Evolutionary conservation across 768 basidiomycete species (phyloP).

Genomic region (Tricholoma sp.): DNA sequence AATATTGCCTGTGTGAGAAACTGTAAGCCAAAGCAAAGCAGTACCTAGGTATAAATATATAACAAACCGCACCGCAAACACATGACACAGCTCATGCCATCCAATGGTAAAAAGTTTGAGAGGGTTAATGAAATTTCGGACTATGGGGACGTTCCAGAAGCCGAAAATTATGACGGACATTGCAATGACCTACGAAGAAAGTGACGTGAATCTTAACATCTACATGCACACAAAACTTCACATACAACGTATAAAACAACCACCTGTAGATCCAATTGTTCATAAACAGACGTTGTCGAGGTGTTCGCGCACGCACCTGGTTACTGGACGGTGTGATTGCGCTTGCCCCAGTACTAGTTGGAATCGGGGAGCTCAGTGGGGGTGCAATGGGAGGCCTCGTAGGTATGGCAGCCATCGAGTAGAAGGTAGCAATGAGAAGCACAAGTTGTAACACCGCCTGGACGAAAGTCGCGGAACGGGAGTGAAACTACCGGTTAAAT

Average conservation of each 20-base stretch:
- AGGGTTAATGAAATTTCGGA: constrained; percentile 74
- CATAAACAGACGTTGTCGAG: constrained; percentile 13
- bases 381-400: constrained; percentile 40
- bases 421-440: neutral
- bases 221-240: constrained; percentile 11
- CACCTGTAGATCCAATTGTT: constrained; percentile 39
- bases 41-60: neutral
- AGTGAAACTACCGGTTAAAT: neutral
- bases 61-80: constrained; percentile 52
- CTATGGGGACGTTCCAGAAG: constrained; percentile 82
- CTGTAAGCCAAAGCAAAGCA: neutral
- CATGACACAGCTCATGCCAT: constrained; percentile 86
- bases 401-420: constrained; percentile 13
- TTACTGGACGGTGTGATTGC: constrained; percentile 63
- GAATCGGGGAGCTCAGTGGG: constrained; percentile 32
- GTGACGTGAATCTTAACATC: constrained; percentile 2
- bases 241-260: constrained; percentile 74
- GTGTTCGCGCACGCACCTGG: constrained; percentile 44
- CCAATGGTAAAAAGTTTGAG: constrained; percentile 86
- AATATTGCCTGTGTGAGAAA: constrained; percentile 54
- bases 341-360: constrained; percentile 24
- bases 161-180: constrained; percentile 85
- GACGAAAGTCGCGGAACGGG: neutral
- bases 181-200: constrained; percentile 59
- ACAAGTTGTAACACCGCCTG: neutral